Evolutionary conservation across 306 rosid genomes (phyloP).

Genomic region (Styphnolobium japonicum): DNA sequence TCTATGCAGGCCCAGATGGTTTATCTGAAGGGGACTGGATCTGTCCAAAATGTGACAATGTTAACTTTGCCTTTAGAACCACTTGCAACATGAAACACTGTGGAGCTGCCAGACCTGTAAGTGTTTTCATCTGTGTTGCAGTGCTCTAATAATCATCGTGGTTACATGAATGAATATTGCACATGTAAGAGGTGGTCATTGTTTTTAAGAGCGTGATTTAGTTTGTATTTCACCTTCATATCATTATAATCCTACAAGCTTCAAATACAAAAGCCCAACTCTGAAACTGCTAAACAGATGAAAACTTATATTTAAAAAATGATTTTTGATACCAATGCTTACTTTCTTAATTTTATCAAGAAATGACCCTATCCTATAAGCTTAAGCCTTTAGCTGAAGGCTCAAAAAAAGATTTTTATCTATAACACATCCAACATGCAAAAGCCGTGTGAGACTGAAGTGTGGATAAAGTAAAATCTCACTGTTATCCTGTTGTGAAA

Average conservation of each 20-base stretch:
- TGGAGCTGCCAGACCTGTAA: constrained; percentile 52
- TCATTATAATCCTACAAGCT: not conserved
- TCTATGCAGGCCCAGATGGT: constrained; percentile 44
- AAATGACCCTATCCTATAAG: too few species aligned
- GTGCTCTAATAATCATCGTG: not conserved
- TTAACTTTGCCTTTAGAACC: constrained; percentile 58
- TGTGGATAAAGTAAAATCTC: too few species aligned
- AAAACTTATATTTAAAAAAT: not conserved
- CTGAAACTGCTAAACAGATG: too few species aligned
- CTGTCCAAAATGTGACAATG: constrained; percentile 47
- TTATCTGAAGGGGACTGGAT: constrained; percentile 49
- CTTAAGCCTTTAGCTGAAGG: not conserved
- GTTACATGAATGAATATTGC: not conserved
- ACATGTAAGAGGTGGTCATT: not conserved
- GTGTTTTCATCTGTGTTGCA: constrained; percentile 17
- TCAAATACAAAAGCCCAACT: not conserved
- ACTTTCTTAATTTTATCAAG: not conserved
- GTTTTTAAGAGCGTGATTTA: not conserved
- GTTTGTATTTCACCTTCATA: not conserved
- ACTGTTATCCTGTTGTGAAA: too few species aligned
- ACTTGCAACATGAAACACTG: constrained; percentile 58
- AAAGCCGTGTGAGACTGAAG: too few species aligned
- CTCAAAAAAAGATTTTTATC: not conserved
- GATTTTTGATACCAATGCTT: not conserved
- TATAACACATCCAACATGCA: too few species aligned